phyloP scores from a whole-genome alignment of 73 alveolate genomes.

The Paramecium pentaurelia region DNA sequence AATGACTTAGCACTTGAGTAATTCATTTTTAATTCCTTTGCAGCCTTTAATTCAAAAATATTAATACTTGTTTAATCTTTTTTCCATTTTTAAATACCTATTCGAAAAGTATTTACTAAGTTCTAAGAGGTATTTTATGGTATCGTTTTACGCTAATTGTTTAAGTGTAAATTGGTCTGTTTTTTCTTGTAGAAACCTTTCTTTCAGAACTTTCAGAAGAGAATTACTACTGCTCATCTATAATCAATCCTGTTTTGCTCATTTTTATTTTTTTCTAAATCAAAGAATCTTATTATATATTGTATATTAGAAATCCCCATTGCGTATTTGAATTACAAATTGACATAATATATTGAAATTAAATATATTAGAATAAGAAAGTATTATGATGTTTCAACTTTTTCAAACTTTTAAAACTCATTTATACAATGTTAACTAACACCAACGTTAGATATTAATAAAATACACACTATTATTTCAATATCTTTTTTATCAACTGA shows the following conservation, averaged over 20 bases:
- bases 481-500: background rate
- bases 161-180: background rate
- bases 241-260: background rate
- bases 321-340: background rate
- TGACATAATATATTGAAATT: background rate
- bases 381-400: background rate
- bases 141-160: slow-evolving; percentile 30
- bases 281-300: slow-evolving; percentile 17
- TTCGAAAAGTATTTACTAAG: background rate
- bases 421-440: background rate
- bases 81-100: slow-evolving; percentile 6
- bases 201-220: background rate
- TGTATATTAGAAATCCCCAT: background rate
- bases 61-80: background rate
- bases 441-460: background rate
- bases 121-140: slow-evolving; percentile 25
- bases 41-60: background rate
- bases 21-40: slow-evolving; percentile 24
- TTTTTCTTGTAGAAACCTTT: slow-evolving; percentile 21
- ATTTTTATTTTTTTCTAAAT: slow-evolving; percentile 3
- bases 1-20: slow-evolving; percentile 43
- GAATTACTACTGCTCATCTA: background rate
- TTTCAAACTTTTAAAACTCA: background rate
- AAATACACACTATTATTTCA: background rate
- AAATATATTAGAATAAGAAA: background rate